Conservation (phyloP, 2,329 filamentous ascomycete genomes). For the Cladobotryum mycophilum region DNA sequence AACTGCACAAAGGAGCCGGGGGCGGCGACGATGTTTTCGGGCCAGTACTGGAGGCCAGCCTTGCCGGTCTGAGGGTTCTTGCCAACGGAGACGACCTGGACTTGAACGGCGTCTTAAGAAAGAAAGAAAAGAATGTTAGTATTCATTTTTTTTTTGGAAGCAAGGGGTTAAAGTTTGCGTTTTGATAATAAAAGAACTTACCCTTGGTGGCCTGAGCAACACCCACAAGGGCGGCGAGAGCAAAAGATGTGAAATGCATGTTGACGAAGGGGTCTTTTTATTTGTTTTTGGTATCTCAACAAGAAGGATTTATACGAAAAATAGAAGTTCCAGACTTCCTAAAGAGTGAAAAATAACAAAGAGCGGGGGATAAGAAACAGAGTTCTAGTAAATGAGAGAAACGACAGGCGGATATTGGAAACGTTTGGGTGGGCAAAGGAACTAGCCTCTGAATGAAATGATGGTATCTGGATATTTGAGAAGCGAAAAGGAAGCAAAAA, state of each 20-base stretch:
- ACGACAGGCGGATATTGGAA: slow-evolving; percentile 11
- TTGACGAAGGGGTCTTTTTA: slow-evolving; percentile 22
- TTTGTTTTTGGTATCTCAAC: slow-evolving; percentile 16
- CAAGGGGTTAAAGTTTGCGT: background rate
- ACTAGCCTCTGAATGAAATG: slow-evolving; percentile 23
- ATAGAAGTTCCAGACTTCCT: slow-evolving; percentile 11
- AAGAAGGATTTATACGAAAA: slow-evolving; percentile 16
- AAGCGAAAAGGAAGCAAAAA: slow-evolving; percentile 21
- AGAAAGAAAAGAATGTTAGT: background rate
- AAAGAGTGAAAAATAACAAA: slow-evolving; percentile 17
- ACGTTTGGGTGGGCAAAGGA: slow-evolving; percentile 25
- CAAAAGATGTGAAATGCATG: slow-evolving; percentile 47
- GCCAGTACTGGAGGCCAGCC: slow-evolving; percentile 52
- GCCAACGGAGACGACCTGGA: slow-evolving; percentile 62
- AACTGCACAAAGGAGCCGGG: slow-evolving; percentile 60
- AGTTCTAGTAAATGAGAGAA: slow-evolving; percentile 4
- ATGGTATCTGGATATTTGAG: slow-evolving; percentile 20
- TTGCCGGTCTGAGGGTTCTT: slow-evolving; percentile 43
- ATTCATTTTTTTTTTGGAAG: too few species aligned
- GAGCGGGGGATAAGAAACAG: slow-evolving; percentile 21
- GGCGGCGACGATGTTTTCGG: slow-evolving; percentile 57
- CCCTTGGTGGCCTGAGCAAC: slow-evolving; percentile 32
- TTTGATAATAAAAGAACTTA: slow-evolving; percentile 22
- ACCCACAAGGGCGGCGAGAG: slow-evolving; percentile 42
- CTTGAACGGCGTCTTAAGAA: slow-evolving; percentile 27